Evolutionary conservation across 495 filamentous ascomycete species (phyloP).

Genomic region (Aspergillus panamensis): DNA sequence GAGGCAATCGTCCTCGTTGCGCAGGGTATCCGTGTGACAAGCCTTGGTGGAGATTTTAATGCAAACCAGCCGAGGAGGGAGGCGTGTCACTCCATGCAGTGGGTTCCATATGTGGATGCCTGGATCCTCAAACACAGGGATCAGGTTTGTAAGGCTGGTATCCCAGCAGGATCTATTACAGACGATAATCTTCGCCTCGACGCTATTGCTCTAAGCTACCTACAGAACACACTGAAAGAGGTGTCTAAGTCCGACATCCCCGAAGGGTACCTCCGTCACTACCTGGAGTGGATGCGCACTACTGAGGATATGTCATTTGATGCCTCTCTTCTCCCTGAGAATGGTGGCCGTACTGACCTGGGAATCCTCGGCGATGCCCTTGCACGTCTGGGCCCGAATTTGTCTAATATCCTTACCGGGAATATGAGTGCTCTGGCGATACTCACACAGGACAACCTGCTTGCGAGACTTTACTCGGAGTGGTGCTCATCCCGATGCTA

Average conservation of each 20-base stretch:
- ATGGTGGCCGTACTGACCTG: slow-evolving; percentile 1
- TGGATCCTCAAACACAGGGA: slow-evolving; percentile 10
- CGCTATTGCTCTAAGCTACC: background rate
- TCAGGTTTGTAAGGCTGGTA: slow-evolving; percentile 2
- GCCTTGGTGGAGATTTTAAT: slow-evolving; percentile 4
- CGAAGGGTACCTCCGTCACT: slow-evolving; percentile 4
- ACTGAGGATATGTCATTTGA: slow-evolving; percentile 1
- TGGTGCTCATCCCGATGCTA: slow-evolving; percentile 5
- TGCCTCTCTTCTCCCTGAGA: slow-evolving; percentile 2
- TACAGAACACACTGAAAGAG: slow-evolving; percentile 3
- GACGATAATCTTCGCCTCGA: slow-evolving; percentile 3
- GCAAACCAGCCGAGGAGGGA: background rate
- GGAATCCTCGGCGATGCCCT: slow-evolving; percentile 8
- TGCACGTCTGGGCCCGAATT: slow-evolving; percentile 2
- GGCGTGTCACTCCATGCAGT: slow-evolving; percentile 7
- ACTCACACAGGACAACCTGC: slow-evolving; percentile 4
- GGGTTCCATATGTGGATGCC: slow-evolving; percentile 8
- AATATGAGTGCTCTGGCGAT: slow-evolving; percentile 8
- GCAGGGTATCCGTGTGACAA: slow-evolving; percentile 13
- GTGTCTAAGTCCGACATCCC: slow-evolving; percentile 1
- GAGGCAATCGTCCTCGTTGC: slow-evolving; percentile 5
- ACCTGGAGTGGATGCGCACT: slow-evolving; percentile 10
- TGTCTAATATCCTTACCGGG: slow-evolving; percentile 6
- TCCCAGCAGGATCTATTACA: background rate
- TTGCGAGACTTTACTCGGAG: slow-evolving; percentile 8